Conservation (phyloP, 139 green algal genomes). For the Bryopsis sp. region DNA sequence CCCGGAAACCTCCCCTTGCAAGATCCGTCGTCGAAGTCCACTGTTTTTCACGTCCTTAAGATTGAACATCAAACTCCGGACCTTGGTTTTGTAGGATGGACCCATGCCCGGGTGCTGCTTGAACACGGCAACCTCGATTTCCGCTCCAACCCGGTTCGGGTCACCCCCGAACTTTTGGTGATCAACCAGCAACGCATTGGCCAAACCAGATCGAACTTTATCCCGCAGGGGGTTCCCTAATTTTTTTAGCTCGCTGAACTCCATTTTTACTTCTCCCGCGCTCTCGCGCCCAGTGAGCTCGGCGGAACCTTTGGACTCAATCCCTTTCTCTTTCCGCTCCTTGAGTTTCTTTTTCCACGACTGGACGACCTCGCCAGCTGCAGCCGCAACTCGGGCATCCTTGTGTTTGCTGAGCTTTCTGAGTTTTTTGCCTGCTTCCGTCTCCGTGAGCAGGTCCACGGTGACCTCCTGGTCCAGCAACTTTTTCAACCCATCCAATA, state of each 20-base stretch:
- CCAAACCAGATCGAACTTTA: conserved; percentile 20
- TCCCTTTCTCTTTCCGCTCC: background rate
- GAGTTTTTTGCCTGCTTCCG: conserved; percentile 66
- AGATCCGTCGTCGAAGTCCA: conserved; percentile 50
- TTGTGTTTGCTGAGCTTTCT: conserved; percentile 63
- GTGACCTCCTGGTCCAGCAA: conserved; percentile 43
- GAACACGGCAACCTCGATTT: conserved; percentile 46
- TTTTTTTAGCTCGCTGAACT: background rate
- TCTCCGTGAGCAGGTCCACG: conserved; percentile 51
- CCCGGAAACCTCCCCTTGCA: conserved; percentile 36
- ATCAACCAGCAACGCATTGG: conserved; percentile 16
- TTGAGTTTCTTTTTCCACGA: conserved; percentile 63
- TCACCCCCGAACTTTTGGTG: conserved; percentile 20
- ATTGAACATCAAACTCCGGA: conserved; percentile 88
- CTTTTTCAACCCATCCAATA: conserved; percentile 51
- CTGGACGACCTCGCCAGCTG: conserved; percentile 44
- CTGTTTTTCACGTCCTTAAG: conserved; percentile 88
- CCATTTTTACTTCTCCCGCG: background rate
- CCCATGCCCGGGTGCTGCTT: conserved; percentile 40
- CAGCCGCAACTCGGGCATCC: conserved; percentile 29
- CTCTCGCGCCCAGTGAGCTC: background rate
- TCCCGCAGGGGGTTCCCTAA: conserved; percentile 20
- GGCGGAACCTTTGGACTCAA: background rate
- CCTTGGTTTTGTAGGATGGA: conserved; percentile 85
- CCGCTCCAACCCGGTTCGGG: conserved; percentile 20